Conservation (phyloP, 108 stramenopile genomes). For the Chaetoceros muelleri region DNA sequence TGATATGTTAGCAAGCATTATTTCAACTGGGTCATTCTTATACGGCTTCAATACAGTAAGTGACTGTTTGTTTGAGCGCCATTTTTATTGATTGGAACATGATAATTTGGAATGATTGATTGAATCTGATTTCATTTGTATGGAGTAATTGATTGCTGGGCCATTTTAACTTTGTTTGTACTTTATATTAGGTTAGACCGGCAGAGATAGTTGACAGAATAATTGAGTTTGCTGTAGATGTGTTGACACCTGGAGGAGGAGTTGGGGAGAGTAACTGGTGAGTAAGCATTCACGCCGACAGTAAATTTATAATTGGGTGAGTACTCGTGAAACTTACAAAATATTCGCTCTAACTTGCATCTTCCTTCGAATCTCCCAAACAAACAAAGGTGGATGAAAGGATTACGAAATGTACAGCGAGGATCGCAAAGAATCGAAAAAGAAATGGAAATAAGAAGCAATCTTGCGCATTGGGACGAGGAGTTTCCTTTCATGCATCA, state of each 20-base stretch:
- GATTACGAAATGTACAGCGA: conserved; percentile 29
- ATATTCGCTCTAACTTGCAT: too few relatives aligned
- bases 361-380: too few relatives aligned
- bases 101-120: background rate
- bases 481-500: conserved; percentile 75
- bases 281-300: conserved; percentile 1
- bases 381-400: conserved; percentile 19
- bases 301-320: background rate
- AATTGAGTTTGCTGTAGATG: conserved; percentile 46
- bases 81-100: too few relatives aligned
- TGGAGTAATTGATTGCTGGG: background rate
- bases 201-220: conserved; percentile 57
- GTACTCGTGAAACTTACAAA: too few relatives aligned
- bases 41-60: background rate
- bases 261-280: conserved; percentile 57
- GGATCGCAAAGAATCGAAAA: conserved; percentile 30
- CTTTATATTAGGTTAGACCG: conserved; percentile 42
- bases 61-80: too few relatives aligned
- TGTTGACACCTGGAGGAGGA: conserved; percentile 61
- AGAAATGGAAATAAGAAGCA: conserved; percentile 59
- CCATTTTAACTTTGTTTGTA: background rate
- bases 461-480: conserved; percentile 63
- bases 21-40: background rate
- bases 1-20: background rate
- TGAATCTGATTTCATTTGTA: background rate